These are phyloP conservation scores for Mortierella sp. DNA, from an alignment of 371 early-diverging fungal species.

Conservation along the genomic window DNA sequence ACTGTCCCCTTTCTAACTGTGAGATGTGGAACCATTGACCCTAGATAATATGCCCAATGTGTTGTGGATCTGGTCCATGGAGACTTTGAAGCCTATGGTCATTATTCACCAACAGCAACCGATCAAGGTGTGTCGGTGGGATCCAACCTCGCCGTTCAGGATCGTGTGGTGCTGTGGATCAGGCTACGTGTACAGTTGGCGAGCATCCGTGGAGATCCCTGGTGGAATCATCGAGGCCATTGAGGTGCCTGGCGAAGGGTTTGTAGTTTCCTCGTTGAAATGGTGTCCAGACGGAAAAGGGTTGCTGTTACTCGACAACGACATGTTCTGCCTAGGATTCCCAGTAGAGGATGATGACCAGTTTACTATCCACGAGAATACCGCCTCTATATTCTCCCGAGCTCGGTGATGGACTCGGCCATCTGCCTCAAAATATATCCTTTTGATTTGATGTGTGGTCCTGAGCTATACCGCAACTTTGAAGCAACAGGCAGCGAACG, in stretches of 20 bases:
- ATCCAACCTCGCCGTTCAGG: slow-evolving; percentile 29
- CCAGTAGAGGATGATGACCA: slow-evolving; percentile 46
- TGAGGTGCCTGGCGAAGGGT: slow-evolving; percentile 39
- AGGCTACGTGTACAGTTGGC: slow-evolving; percentile 40
- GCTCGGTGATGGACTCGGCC: slow-evolving; percentile 3
- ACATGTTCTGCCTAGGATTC: slow-evolving; percentile 43
- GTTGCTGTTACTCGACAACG: slow-evolving; percentile 30
- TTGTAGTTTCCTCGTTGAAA: slow-evolving; percentile 40
- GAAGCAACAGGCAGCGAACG: too few species aligned
- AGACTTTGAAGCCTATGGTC: slow-evolving; percentile 19
- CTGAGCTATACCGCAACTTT: too few species aligned
- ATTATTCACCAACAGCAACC: slow-evolving; percentile 51
- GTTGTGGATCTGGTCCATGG: slow-evolving; percentile 52
- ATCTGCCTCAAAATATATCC: neutral
- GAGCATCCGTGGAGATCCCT: slow-evolving; percentile 7
- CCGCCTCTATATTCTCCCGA: slow-evolving; percentile 27
- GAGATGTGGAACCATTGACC: neutral
- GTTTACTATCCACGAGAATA: slow-evolving; percentile 34
- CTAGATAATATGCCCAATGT: slow-evolving; percentile 50
- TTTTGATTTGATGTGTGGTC: slow-evolving; percentile 32
- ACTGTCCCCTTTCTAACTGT: too few species aligned
- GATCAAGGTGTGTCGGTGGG: slow-evolving; percentile 48
- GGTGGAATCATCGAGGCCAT: slow-evolving; percentile 41
- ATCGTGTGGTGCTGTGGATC: slow-evolving; percentile 51
- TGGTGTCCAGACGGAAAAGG: slow-evolving; percentile 52